Base-by-base conservation (phyloP, 495 filamentous ascomycete species). In the Pyrenopolyporus hunteri region DNA sequence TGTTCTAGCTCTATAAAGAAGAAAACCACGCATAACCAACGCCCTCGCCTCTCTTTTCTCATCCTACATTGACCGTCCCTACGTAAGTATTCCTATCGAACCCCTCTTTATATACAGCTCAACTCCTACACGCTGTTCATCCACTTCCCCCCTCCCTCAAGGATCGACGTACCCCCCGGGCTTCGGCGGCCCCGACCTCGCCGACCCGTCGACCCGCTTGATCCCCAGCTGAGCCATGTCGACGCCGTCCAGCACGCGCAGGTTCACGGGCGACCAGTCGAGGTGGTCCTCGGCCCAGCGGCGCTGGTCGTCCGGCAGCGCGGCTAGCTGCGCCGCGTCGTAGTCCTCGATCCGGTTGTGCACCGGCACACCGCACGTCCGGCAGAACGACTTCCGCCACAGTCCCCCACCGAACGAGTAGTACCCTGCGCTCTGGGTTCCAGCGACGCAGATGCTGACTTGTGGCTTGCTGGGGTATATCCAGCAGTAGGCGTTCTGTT, bases 371-470 rank as follows among this genome's bases (percentile, higher is more conserved):
- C 68, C 68, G 55, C 71, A 74, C 9, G 47, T 53, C 33, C 48
- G 35, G 47, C 73, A 75, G 62, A 75, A 75, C 17, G 64, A 45
- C 37, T 72, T 64, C 4, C 64, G 57, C 36, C 48, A 40, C 25
- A 47, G 7, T 6, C 52, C 44, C 0, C 53, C 31, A n/a, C 70
- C 70, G 56, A 70, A 74, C 16, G 42, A 39, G 54, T 75, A 73
- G 55, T 61, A 50, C 3, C 53, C 25, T 6, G 66, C 36, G 23
- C 45, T 43, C 1, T 62, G 46, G 8, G 16, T 10, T 6, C 8
- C 43, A 8, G 10, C 59, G 37, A 66, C 37, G 35, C 20, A 1
- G 11, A 66, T 43, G 35, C 20, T 2, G 11, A 70, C 57, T 43
- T 66, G 65, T 1, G 59, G 14, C 10, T 64, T 66, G 6, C 39